phyloP scores from a whole-genome alignment of 2,329 filamentous ascomycete genomes.

The Fusarium sp. region DNA sequence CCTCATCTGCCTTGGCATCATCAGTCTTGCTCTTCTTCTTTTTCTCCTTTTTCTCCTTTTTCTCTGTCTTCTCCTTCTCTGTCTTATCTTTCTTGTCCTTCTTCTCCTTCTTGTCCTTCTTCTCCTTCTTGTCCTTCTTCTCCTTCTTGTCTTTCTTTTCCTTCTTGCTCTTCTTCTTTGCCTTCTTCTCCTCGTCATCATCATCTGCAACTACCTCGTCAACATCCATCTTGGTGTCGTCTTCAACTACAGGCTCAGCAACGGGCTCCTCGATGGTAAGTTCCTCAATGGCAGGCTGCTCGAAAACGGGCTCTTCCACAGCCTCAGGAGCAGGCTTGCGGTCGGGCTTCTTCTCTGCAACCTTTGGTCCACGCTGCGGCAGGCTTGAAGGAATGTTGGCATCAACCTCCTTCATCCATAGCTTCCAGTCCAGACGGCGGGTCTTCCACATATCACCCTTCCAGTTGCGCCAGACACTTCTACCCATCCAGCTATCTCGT shows the following conservation, averaged over 20 bases:
- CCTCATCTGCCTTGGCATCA: conserved; percentile 15
- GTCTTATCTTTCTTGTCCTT: conserved; percentile 11
- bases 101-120: too few species aligned
- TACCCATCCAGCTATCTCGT: conserved; percentile 66
- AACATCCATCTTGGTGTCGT: conserved; percentile 28
- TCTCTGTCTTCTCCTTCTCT: conserved; percentile 7
- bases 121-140: conserved; percentile 19
- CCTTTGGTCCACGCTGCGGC: conserved; percentile 32
- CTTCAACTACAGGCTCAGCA: background rate
- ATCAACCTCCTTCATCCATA: conserved; percentile 66
- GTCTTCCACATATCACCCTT: conserved; percentile 70
- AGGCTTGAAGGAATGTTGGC: conserved; percentile 39
- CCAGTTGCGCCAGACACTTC: conserved; percentile 70
- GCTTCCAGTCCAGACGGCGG: conserved; percentile 66
- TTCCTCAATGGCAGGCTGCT: background rate
- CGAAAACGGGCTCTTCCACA: conserved; percentile 12
- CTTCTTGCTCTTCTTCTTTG: conserved; percentile 12
- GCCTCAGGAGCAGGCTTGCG: conserved; percentile 1
- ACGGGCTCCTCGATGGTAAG: background rate
- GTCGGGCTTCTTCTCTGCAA: conserved; percentile 17
- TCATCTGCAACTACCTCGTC: conserved; percentile 20
- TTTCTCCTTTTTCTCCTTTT: conserved; percentile 33
- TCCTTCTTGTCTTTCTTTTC: conserved; percentile 1
- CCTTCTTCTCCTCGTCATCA: conserved; percentile 15
- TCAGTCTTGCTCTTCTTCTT: conserved; percentile 24